Evolutionary conservation across 2,329 filamentous ascomycete species (phyloP), one percentile per base, ranked within the genome.

Genomic region (Hypoxylon sp.): DNA sequence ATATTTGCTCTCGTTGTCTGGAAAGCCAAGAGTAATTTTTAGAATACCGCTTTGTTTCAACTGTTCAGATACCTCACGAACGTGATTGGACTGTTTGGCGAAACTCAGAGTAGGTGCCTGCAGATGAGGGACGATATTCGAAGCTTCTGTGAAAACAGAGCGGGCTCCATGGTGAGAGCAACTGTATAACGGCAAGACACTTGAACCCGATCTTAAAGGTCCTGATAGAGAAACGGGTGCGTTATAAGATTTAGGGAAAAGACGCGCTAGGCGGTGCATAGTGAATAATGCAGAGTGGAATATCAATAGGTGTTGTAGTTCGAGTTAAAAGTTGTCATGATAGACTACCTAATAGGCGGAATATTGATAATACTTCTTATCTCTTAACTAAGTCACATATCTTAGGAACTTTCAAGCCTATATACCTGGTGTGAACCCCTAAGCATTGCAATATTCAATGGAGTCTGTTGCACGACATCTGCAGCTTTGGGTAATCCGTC

Each of bases 1-100:
- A 44, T 55, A 44, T 44, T 55, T 14, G 13, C 37, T 46, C 0
- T 55, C 17, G 1, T 55, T 17, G 22, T 55, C 52, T 6, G 52
- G 9, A 22, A 55, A 55, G 3, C 52, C 37, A 8, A 48, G 42
- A 3, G 11, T 37, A 4, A 46, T 26, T 24, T 56, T 57, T 5
- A 33, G 54, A n/a, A 54, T 39, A 29, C 51, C 51, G 19, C 11
- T 54, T 13, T 42, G 13, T 5, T 17, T 11, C n/a, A 54, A 19
- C 13, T 9, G 31, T 19, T 42, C 35, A 22, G 22, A 39, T 5
- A 54, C 35, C 9, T 42, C 35, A 5, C 35, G 17, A 17, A 42
- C 51, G n/a, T 54, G 51, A 17, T 54, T 11, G 17, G 51, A 6
- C 13, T 54, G 33, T 2, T 29, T 8, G 13, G 51, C 31, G 5